Percentiles rank a stretch among this genome's conserved stretches.
phyloP scores from a whole-genome alignment of 1,284 basidiomycete genomes.

The Wallemia hederae region DNA sequence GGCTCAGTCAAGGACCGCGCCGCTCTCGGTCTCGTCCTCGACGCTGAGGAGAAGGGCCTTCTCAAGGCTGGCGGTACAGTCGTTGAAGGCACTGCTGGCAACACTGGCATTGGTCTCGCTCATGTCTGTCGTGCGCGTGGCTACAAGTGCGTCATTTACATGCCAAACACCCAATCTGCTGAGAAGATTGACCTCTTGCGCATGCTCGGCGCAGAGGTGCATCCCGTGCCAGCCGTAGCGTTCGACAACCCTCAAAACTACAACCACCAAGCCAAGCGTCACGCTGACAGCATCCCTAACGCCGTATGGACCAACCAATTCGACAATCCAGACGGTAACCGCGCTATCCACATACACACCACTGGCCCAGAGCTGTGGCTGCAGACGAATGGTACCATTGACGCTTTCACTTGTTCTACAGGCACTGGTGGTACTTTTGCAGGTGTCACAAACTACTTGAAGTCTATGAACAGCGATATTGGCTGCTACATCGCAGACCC shows the following conservation, averaged over 20 bases:
- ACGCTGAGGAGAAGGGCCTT: conserved; percentile 52
- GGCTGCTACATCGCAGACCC: conserved; percentile 90
- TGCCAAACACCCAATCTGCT: conserved; percentile 89
- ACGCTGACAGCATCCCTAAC: conserved; percentile 52
- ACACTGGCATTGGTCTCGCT: conserved; percentile 87
- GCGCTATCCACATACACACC: conserved; percentile 56
- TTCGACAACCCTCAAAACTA: conserved; percentile 92
- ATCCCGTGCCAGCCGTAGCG: conserved; percentile 83
- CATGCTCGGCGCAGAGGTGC: conserved; percentile 88
- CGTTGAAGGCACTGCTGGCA: conserved; percentile 95
- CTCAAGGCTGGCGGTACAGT: conserved; percentile 76
- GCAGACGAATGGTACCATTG: conserved; percentile 40
- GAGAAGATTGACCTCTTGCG: conserved; percentile 92
- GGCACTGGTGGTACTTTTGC: conserved; percentile 91
- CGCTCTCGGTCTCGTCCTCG: conserved; percentile 58
- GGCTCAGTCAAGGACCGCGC: conserved; percentile 96
- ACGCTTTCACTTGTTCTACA: conserved; percentile 76
- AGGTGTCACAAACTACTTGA: conserved; percentile 55
- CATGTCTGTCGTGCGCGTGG: conserved; percentile 68
- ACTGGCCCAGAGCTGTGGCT: conserved; percentile 95
- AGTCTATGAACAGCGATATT: conserved; percentile 52
- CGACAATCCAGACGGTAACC: conserved; percentile 64
- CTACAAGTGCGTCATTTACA: conserved; percentile 98
- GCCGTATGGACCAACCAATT: conserved; percentile 99
- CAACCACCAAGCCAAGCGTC: conserved; percentile 87